Evolutionary conservation across 1,284 basidiomycete species (phyloP), one percentile per base, ranked within the genome.

Genomic region (Fomitopsis betulina): DNA sequence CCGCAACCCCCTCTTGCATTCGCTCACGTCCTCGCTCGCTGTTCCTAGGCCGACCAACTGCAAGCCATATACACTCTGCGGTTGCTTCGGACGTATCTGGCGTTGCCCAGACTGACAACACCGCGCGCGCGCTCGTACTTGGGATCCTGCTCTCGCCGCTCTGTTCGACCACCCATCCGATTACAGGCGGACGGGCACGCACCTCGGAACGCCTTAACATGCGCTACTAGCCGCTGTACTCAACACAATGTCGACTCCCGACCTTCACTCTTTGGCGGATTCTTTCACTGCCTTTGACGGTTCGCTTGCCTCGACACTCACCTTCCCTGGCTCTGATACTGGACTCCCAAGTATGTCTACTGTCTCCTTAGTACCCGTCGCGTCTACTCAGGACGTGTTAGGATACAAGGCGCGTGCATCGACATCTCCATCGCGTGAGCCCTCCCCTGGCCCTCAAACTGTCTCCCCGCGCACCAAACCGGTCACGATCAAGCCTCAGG

Each of bases 231-330:
- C 35, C 49, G 49, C 49, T 33, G 49, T 51, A n/a, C 45, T 47
- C 45, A 32, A 13, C 45, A 27, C 49, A 51, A 51, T 51, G 49
- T 51, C 49, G n/a, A 17, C 32, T 19, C 32, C 49, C 3, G 33
- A 51, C 49, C 49, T 51, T 32, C 49, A 37, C 49, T 51, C 49
- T 51, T 27, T 51, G 32, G 49, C 49, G 17, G 32, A 51, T 15
- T 51, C 49, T 5, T 23, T 51, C 33, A 17, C 47, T 50, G 47
- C 47, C 15, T 51, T 51, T 23, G 49, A 51, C 33, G 49, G 32
- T 15, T 51, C 49, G 49, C 49, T 51, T 19, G 49, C 49, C 49
- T 51, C 49, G 13, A 51, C 49, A n/a, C 49, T 51, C 49, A 51
- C 49, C 32, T 32, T 51, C n/a, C 49, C 49, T 37, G 49, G 49